Evolutionary conservation across 164 flowering plant genomes (phyloP).

Genomic region (Euptelea pleiosperma): DNA sequence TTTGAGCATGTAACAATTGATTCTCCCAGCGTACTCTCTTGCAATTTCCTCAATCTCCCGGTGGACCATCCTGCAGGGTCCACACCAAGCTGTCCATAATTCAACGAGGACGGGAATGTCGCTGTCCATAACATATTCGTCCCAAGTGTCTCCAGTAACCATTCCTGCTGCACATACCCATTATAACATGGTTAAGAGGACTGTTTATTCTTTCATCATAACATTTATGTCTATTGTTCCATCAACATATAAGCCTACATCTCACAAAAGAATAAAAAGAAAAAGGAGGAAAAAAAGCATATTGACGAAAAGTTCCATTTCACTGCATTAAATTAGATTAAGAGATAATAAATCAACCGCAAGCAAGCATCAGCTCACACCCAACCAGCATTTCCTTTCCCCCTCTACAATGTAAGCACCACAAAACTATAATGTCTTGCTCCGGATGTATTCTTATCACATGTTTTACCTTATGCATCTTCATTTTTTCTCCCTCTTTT

Average conservation of each 20-base stretch:
- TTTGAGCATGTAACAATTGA: constrained; percentile 62
- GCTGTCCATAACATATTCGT: constrained; percentile 46
- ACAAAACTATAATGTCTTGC: no score
- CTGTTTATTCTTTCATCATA: no score
- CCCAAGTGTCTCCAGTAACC: constrained; percentile 75
- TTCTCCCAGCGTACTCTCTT: constrained; percentile 58
- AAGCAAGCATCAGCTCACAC: no score
- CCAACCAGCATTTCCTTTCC: no score
- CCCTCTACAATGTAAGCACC: no score
- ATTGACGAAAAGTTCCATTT: no score
- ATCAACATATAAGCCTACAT: neutral
- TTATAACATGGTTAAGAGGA: constrained; percentile 5
- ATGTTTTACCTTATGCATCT: no score
- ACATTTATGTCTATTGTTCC: neutral
- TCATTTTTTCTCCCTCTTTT: no score
- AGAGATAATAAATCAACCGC: neutral
- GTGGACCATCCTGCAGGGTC: constrained; percentile 95
- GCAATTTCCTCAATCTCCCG: constrained; percentile 79
- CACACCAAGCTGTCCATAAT: constrained; percentile 91
- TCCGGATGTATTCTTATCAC: no score
- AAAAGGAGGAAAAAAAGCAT: neutral
- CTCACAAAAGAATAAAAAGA: neutral
- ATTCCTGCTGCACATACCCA: constrained; percentile 49
- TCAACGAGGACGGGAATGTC: constrained; percentile 78
- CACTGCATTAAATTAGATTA: no score